phyloP scores from a whole-genome alignment of 441 rosid genomes.

The Erodium trifolium region DNA sequence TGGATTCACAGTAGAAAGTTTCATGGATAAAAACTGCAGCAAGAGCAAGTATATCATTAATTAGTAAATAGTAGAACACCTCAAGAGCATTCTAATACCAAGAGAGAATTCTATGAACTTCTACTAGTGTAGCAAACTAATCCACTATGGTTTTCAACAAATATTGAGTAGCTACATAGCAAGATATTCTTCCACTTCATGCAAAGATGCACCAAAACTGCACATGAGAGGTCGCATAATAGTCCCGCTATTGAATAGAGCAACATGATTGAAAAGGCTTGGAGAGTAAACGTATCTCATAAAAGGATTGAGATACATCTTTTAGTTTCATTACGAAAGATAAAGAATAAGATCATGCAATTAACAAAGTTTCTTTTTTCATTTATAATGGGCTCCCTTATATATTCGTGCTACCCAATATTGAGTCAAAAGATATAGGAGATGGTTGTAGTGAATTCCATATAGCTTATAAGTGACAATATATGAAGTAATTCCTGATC shows the following conservation, averaged over 20 bases:
- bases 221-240: neutral
- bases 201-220: neutral
- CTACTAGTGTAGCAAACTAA: neutral
- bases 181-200: too few species aligned
- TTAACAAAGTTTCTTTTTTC: too few species aligned
- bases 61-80: constrained; percentile 4
- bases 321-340: neutral
- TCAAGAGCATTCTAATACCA: neutral
- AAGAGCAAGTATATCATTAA: constrained; percentile 15
- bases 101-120: neutral
- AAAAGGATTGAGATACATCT: neutral
- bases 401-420: neutral
- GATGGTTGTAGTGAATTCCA: too few species aligned
- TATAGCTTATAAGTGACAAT: neutral
- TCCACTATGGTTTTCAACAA: neutral
- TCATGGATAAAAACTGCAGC: constrained; percentile 87
- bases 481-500: neutral
- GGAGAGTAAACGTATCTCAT: neutral
- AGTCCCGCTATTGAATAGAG: too few species aligned
- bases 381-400: neutral
- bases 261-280: neutral
- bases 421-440: neutral
- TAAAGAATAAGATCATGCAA: neutral
- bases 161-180: too few species aligned
- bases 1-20: constrained; percentile 88